Percentiles rank a stretch among this genome's conserved stretches.
These are phyloP conservation scores for Kregervanrija delftensis DNA, from an alignment of 805 yeast species.

Conservation along the genomic window DNA sequence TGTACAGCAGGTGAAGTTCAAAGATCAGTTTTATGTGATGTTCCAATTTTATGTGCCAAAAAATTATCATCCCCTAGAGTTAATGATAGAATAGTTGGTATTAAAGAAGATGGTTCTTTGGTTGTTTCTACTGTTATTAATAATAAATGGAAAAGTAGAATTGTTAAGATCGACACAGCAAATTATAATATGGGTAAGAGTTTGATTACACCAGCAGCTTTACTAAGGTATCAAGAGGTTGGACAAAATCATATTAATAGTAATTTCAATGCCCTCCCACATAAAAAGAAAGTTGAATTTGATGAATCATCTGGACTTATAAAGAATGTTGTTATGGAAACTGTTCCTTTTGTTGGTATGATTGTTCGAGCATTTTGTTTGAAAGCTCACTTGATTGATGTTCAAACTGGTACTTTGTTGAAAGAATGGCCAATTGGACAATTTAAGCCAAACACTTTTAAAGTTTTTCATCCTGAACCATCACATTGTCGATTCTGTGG, in stretches of 20 bases:
- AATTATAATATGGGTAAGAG: constrained; percentile 37
- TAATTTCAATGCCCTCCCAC: background rate
- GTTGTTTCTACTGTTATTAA: constrained; percentile 60
- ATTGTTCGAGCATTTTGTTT: constrained; percentile 50
- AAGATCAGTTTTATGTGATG: constrained; percentile 26
- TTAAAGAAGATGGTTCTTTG: constrained; percentile 41
- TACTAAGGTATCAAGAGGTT: constrained; percentile 17
- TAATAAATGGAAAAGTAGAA: constrained; percentile 56
- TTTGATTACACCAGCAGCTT: constrained; percentile 32
- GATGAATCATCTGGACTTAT: constrained; percentile 11
- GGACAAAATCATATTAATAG: background rate
- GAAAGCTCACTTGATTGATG: constrained; percentile 64
- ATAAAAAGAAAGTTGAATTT: constrained; percentile 3
- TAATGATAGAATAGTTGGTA: constrained; percentile 61
- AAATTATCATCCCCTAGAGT: constrained; percentile 65
- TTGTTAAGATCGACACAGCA: constrained; percentile 40
- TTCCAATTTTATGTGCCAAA: constrained; percentile 42
- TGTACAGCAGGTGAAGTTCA: constrained; percentile 41
- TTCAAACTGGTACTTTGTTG: constrained; percentile 68
- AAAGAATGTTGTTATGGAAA: constrained; percentile 31
- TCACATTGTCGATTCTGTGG: constrained; percentile 91
- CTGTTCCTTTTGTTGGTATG: constrained; percentile 72
- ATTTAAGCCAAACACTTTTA: constrained; percentile 52
- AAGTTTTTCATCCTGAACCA: constrained; percentile 77
- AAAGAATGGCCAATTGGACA: constrained; percentile 55